phyloP scores from a whole-genome alignment of 495 filamentous ascomycete species.

The Immersiella caudata region DNA sequence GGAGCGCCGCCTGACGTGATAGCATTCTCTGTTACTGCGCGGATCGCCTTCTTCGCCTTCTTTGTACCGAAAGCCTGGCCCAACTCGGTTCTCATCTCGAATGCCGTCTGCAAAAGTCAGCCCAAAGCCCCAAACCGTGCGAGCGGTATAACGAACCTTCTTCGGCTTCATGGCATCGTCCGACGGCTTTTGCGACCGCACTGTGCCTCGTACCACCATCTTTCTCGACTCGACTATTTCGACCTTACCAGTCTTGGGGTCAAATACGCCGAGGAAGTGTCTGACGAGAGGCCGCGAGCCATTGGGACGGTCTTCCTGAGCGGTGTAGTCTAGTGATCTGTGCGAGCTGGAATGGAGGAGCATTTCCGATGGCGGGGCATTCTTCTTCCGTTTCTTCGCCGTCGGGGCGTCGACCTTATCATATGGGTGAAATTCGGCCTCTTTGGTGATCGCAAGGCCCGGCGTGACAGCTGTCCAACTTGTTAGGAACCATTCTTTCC shows the following conservation, averaged over 20 bases:
- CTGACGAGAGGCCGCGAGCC: constrained; percentile 66
- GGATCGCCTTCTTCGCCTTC: constrained; percentile 85
- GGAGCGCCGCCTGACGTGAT: constrained; percentile 52
- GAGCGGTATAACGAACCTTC: constrained; percentile 36
- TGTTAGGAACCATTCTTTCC: constrained; percentile 14
- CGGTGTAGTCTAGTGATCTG: constrained; percentile 77
- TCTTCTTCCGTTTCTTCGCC: constrained; percentile 43
- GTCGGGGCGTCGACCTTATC: constrained; percentile 50
- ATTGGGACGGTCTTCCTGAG: constrained; percentile 68
- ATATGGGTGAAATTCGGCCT: constrained; percentile 66
- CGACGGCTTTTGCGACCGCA: constrained; percentile 55
- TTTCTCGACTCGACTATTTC: constrained; percentile 76
- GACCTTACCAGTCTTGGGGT: constrained; percentile 71
- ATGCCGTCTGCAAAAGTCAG: constrained; percentile 50
- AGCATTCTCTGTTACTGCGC: constrained; percentile 75
- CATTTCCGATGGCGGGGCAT: constrained; percentile 60
- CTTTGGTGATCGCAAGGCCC: constrained; percentile 61
- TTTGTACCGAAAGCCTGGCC: constrained; percentile 92
- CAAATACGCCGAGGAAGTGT: constrained; percentile 86
- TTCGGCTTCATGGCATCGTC: constrained; percentile 43
- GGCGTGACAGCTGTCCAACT: constrained; percentile 63
- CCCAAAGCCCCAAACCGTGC: not conserved
- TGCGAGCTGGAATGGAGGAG: constrained; percentile 77
- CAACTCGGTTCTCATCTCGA: constrained; percentile 67
- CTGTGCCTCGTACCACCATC: constrained; percentile 67